A percentile compares a stretch with the other conserved stretches of the same genome.
phyloP scores from a whole-genome alignment of 768 basidiomycete genomes.

The Tylopilus vinaceipallidus region DNA sequence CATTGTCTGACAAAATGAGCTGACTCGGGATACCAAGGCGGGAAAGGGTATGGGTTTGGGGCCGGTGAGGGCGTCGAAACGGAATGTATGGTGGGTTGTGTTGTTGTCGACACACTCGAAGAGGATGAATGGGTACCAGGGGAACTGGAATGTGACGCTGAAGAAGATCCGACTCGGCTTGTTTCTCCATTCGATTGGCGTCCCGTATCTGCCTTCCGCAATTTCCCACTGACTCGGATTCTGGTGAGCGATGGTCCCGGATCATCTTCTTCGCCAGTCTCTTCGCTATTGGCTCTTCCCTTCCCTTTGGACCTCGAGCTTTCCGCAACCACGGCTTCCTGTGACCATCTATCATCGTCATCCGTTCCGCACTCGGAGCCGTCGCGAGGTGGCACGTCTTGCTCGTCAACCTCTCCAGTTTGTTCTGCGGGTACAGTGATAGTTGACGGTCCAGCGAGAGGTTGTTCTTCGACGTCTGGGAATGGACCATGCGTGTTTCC shows the following conservation, averaged over 20 bases:
- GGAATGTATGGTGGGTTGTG: neutral
- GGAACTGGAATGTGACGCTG: constrained; percentile 11
- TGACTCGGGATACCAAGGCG: constrained; percentile 68
- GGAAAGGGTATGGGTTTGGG: constrained; percentile 63
- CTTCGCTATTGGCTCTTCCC: constrained; percentile 21
- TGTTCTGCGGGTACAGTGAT: neutral
- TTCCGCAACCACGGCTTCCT: constrained; percentile 18
- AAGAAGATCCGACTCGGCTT: constrained; percentile 7
- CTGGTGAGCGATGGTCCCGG: constrained; percentile 7
- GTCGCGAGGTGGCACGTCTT: constrained; percentile 1
- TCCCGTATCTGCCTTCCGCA: constrained; percentile 14
- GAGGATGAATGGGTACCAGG: constrained; percentile 5
- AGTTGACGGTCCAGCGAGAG: constrained; percentile 3
- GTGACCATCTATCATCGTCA: constrained; percentile 24
- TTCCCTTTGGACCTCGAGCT: constrained; percentile 26
- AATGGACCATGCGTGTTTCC: neutral
- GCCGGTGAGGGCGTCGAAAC: constrained; percentile 12
- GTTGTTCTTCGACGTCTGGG: neutral
- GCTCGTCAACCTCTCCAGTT: neutral
- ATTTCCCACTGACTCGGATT: constrained; percentile 22
- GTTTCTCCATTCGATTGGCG: constrained; percentile 11
- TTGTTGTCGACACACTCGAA: constrained; percentile 2
- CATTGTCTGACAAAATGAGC: constrained; percentile 80
- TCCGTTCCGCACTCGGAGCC: constrained; percentile 13
- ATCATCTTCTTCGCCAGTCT: constrained; percentile 9